phyloP scores from a whole-genome alignment of 345 rosid genomes.

The Eucalyptus marginata region DNA sequence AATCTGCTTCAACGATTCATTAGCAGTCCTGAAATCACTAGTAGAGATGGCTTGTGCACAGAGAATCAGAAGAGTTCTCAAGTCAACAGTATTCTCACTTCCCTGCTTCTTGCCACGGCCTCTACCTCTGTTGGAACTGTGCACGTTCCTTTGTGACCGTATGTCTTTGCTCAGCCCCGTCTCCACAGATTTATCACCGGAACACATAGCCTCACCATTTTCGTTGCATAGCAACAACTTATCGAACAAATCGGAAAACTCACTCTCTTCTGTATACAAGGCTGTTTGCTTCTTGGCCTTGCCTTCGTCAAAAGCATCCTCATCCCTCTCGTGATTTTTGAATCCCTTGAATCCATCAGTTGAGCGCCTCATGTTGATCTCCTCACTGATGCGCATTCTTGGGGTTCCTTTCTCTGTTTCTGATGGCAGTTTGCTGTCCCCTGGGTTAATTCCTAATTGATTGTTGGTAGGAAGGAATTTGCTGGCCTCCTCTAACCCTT shows the following conservation, averaged over 20 bases:
- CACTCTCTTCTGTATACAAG: conserved; percentile 25
- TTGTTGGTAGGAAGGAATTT: conserved; percentile 59
- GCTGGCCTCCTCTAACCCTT: conserved; percentile 76
- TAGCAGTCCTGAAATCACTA: conserved; percentile 53
- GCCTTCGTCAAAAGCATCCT: conserved; percentile 27
- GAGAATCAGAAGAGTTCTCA: conserved; percentile 44
- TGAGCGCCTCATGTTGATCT: not conserved
- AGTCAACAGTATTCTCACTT: conserved; percentile 38
- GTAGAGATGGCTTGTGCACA: conserved; percentile 75
- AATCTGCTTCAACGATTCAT: conserved; percentile 65
- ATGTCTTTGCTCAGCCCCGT: not conserved
- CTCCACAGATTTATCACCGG: not conserved
- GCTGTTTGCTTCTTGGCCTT: conserved; percentile 54
- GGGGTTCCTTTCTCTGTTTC: not conserved
- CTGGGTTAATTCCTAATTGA: conserved; percentile 25
- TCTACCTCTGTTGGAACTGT: not conserved
- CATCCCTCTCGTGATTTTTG: conserved; percentile 47
- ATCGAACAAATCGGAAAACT: conserved; percentile 54
- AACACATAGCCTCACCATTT: not conserved
- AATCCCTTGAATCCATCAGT: conserved; percentile 13
- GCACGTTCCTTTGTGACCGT: conserved; percentile 7
- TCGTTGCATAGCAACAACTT: conserved; percentile 14
- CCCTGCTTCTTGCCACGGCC: conserved; percentile 34
- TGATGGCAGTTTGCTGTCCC: not conserved
- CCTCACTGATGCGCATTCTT: conserved; percentile 7